Base-by-base conservation (phyloP, 2,329 filamentous ascomycete species). In the Diaporthe destruens region DNA sequence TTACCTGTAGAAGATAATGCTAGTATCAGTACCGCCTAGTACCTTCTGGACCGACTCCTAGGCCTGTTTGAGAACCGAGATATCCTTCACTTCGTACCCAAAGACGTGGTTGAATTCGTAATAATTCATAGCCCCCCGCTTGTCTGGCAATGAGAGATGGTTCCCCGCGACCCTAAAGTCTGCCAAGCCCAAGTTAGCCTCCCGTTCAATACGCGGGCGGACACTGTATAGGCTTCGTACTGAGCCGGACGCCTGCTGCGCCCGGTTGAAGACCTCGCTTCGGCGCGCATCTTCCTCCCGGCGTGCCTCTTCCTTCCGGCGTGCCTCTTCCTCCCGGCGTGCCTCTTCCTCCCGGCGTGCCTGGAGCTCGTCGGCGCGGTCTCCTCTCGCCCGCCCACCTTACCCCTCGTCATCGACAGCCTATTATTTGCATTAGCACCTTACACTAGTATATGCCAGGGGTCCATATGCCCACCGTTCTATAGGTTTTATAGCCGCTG, bases 51-150 rank as follows among this genome's bases (percentile, higher is more conserved):
- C 23, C n/a, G 51, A 53, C 51, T 53, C 51, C 51, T 23, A 53
- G 23, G 23, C 51, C 51, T 18, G 25, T 12, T 29, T 23, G n/a
- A 53, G 51, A 23, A 53, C 51, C 12, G 23, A 29, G 11, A 23
- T 6, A 23, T 53, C 51, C 14, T 23, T 23, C 3, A 23, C 8
- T 2, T 53, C 51, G 51, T 23, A 23, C 51, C 51, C 51, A 23
- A 53, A 53, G n/a, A 23, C 51, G 51, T 53, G 51, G 51, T 53
- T 53, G 51, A 53, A 53, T 6, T 53, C 51, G 51, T 53, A 53
- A 29, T 53, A 7, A 23, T 1, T 53, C 51, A 53, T 53, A 8
- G 9, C 23, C n/a, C 25, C 51, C 23, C 14, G 11, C 51, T 53
- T 53, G 12, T 29, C 25, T 11, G 51, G 51, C 11, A 53, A 23